A percentile compares a stretch with the other conserved stretches of the same genome.
These are phyloP conservation scores for Phytophthora quininea DNA, from an alignment of 352 stramenopile species.

Conservation along the genomic window DNA sequence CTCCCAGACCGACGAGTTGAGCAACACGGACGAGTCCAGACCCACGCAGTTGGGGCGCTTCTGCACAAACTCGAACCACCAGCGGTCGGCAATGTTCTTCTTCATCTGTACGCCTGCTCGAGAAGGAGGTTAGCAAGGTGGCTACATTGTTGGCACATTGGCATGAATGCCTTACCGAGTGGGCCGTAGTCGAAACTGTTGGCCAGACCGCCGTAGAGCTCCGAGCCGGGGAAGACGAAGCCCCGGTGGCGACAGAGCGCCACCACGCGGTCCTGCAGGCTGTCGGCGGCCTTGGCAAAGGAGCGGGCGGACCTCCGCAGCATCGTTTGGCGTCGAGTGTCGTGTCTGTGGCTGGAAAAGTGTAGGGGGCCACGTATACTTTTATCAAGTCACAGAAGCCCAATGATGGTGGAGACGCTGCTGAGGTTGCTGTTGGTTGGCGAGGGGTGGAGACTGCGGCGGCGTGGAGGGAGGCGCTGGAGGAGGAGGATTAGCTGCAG, in stretches of 20 bases:
- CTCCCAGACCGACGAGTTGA: slow-evolving; percentile 94
- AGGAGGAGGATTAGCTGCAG: not conserved
- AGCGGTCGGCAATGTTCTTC: slow-evolving; percentile 97
- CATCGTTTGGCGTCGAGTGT: not conserved
- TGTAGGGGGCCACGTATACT: not conserved
- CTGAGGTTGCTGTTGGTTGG: slow-evolving; percentile 33
- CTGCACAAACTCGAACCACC: slow-evolving; percentile 97
- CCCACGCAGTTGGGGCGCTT: slow-evolving; percentile 94
- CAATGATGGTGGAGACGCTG: slow-evolving; percentile 17
- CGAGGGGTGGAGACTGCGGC: slow-evolving; percentile 30
- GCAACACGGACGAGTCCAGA: slow-evolving; percentile 96
- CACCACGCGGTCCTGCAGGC: slow-evolving; percentile 77
- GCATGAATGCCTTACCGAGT: slow-evolving; percentile 39
- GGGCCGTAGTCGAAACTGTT: slow-evolving; percentile 99
- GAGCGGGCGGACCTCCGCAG: slow-evolving; percentile 23
- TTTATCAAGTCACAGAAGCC: not conserved
- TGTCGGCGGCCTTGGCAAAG: slow-evolving; percentile 42
- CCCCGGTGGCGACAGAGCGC: slow-evolving; percentile 89
- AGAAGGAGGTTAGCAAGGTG: not conserved
- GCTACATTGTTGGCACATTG: slow-evolving; percentile 2
- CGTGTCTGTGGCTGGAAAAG: too few relatives aligned
- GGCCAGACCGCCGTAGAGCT: slow-evolving; percentile 98
- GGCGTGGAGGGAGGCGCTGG: slow-evolving; percentile 27
- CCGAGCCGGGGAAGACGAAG: slow-evolving; percentile 94
- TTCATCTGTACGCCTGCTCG: slow-evolving; percentile 93